These are phyloP conservation scores for Leccinum incarnatum DNA, from an alignment of 768 basidiomycete species.

Conservation along the genomic window DNA sequence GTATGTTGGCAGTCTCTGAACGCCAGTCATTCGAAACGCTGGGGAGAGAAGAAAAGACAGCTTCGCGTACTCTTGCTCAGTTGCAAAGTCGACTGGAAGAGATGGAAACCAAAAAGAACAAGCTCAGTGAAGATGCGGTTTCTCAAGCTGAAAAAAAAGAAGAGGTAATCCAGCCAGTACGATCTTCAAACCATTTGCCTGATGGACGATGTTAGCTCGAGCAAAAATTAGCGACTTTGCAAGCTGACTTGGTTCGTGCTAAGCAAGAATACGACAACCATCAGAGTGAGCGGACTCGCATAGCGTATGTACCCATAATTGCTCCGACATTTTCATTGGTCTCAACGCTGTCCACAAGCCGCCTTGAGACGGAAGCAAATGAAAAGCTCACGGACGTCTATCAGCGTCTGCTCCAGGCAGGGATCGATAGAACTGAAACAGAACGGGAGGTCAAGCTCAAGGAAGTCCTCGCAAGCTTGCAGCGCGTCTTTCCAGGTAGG, in stretches of 20 bases:
- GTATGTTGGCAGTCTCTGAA: slow-evolving; percentile 78
- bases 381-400: slow-evolving; percentile 85
- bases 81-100: slow-evolving; percentile 69
- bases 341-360: slow-evolving; percentile 42
- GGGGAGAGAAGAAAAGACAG: slow-evolving; percentile 77
- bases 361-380: slow-evolving; percentile 87
- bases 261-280: slow-evolving; percentile 83
- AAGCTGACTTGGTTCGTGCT: slow-evolving; percentile 58
- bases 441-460: slow-evolving; percentile 82
- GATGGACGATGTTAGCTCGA: slow-evolving; percentile 44
- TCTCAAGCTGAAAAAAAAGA: slow-evolving; percentile 49
- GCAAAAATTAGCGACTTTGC: slow-evolving; percentile 51
- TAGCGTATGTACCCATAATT: slow-evolving; percentile 48
- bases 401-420: slow-evolving; percentile 83
- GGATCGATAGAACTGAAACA: slow-evolving; percentile 82
- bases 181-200: background rate
- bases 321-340: background rate
- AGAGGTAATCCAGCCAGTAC: slow-evolving; percentile 42
- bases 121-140: slow-evolving; percentile 52
- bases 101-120: slow-evolving; percentile 54
- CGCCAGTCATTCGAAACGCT: slow-evolving; percentile 83
- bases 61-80: slow-evolving; percentile 59
- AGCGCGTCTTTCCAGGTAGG: slow-evolving; percentile 84
- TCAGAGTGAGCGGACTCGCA: slow-evolving; percentile 76
- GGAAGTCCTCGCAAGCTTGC: slow-evolving; percentile 80